These are phyloP conservation scores for Infundibulicybe gibba DNA, from an alignment of 768 basidiomycete species.

Conservation along the genomic window DNA sequence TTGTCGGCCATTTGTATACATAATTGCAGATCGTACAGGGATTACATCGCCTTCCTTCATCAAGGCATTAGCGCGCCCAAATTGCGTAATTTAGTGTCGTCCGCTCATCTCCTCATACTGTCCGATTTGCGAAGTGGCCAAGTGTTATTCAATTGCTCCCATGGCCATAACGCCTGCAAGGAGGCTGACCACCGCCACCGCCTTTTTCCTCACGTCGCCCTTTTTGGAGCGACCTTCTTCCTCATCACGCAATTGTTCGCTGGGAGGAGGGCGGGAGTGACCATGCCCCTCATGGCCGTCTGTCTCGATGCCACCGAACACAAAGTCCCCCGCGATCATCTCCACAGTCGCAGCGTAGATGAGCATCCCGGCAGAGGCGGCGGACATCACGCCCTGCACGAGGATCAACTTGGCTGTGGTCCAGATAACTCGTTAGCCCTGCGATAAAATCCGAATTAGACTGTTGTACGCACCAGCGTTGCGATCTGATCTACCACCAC, in stretches of 20 bases:
- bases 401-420: conserved; percentile 44
- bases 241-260: conserved; percentile 15
- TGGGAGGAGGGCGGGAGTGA: conserved; percentile 7
- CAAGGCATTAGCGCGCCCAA: too few species aligned
- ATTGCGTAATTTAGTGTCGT: too few species aligned
- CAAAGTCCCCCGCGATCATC: conserved; percentile 86
- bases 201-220: conserved; percentile 12
- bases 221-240: conserved; percentile 4
- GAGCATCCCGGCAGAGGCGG: conserved; percentile 81
- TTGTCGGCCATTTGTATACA: too few species aligned
- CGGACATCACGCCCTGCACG: conserved; percentile 72
- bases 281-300: conserved; percentile 23
- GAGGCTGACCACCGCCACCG: conserved; percentile 56
- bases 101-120: too few species aligned
- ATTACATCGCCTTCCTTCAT: too few species aligned
- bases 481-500: conserved; percentile 19
- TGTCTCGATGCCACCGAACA: conserved; percentile 57
- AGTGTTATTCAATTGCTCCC: conserved; percentile 44
- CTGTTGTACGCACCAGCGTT: conserved; percentile 13
- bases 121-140: too few species aligned
- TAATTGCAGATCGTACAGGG: too few species aligned
- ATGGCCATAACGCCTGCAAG: conserved; percentile 60
- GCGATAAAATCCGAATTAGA: conserved; percentile 6
- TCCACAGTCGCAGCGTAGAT: conserved; percentile 82
- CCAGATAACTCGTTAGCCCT: conserved; percentile 1